phyloP scores from a whole-genome alignment of 169 alveolate genomes.

The Cryptosporidium tyzzeri region DNA sequence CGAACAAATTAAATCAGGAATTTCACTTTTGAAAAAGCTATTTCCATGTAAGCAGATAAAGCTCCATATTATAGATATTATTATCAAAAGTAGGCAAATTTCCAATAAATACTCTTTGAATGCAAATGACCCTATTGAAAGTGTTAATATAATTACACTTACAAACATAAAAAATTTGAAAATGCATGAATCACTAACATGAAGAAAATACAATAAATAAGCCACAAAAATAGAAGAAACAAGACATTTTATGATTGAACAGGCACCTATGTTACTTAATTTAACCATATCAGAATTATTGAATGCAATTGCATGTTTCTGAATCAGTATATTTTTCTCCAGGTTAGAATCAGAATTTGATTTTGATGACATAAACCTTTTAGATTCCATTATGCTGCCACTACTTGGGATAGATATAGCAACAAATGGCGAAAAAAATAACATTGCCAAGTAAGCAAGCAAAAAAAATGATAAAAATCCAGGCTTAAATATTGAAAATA shows the following conservation, averaged over 20 bases:
- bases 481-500: neutral
- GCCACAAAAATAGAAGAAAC: neutral
- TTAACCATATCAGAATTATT: neutral
- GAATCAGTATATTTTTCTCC: neutral
- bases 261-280: neutral
- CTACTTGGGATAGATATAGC: neutral
- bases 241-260: constrained; percentile 3
- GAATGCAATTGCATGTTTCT: neutral
- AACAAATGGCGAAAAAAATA: constrained; percentile 15
- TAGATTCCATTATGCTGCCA: neutral
- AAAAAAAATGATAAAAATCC: neutral
- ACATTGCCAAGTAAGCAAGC: neutral
- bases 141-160: neutral
- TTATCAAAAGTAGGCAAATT: neutral
- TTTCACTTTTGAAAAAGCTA: neutral
- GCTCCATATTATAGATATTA: constrained; percentile 5
- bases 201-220: neutral
- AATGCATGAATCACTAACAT: neutral
- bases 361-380: neutral
- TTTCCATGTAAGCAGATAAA: neutral
- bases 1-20: neutral
- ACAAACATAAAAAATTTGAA: neutral
- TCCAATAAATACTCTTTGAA: neutral
- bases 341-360: neutral
- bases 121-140: constrained; percentile 1